Base-by-base conservation (phyloP, 1,284 basidiomycete genomes). In the Ganoderma sinense region DNA sequence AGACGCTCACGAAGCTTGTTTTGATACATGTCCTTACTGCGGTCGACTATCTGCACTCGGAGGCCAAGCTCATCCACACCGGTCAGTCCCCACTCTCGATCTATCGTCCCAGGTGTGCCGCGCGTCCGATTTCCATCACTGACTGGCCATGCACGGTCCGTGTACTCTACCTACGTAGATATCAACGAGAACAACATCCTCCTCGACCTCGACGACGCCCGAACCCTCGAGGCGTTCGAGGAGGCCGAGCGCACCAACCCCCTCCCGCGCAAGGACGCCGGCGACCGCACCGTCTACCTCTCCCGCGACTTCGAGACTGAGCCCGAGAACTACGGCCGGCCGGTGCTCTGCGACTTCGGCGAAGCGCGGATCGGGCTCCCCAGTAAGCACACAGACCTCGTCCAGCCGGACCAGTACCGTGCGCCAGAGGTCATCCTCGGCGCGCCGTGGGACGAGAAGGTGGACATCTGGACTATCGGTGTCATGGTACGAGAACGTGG, bases 391-490 rank as follows among this genome's bases (percentile, higher is more conserved):
- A 66, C 65, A 6, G 65, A 33, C 18, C 31, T 33, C 56, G 53
- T 66, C 65, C 65, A 66, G 69, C 78, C 78, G 7, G 39, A 65
- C 43, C 69, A 59, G 14, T 74, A 74, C 41, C 74, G 78, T 11
- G 72, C 79, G 39, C 78, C 78, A 26, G 68, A 69, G 48, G 62
- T 69, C 23, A 63, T 66, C 16, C 36, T 69, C n/a, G 69, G 73
- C 13, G 66, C 70, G 39, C 65, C 70, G 29, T 80, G 75, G 77
- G 65, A 65, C 61, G 45, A 65, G 41, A 69, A 63, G 58, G 74
- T 77, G 16, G 78, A 80, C 64, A 75, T 79, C 14, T 80, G 78
- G 77, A 74, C 74, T n/a, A 58, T 78, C 48, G 76, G 75, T 5
- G 69, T 71, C 23, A 59, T 78, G 74, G 78, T 79, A 62, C 65